Evolutionary conservation across 108 stramenopile genomes (phyloP).

Genomic region (Thalassiosira profunda): DNA sequence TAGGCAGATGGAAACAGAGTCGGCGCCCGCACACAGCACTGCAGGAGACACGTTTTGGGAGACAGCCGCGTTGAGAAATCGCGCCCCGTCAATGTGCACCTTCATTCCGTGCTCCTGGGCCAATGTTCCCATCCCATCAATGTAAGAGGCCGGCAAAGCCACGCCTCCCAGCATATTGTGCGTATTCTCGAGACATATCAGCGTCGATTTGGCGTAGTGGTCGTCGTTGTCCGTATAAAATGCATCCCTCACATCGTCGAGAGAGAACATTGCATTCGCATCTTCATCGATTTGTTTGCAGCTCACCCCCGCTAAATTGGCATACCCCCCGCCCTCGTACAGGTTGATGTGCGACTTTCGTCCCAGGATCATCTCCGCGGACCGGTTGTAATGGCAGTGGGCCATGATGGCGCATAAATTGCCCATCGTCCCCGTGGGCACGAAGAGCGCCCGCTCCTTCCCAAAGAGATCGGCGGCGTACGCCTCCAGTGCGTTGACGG

Average conservation of each 20-base stretch:
- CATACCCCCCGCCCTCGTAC: conserved; percentile 79
- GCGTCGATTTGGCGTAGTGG: conserved; percentile 89
- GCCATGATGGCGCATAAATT: conserved; percentile 93
- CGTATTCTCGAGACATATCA: conserved; percentile 96
- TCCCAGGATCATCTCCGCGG: conserved; percentile 82
- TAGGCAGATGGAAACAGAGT: conserved; percentile 94
- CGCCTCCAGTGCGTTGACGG: conserved; percentile 83
- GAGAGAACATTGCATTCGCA: conserved; percentile 61
- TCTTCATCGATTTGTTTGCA: conserved; percentile 76
- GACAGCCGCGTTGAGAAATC: conserved; percentile 94
- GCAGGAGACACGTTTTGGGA: conserved; percentile 55
- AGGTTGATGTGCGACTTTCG: conserved; percentile 72
- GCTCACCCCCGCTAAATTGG: conserved; percentile 78
- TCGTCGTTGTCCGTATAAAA: conserved; percentile 82
- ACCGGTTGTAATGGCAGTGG: conserved; percentile 86
- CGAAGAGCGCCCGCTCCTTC: conserved; percentile 92
- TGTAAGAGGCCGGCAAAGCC: conserved; percentile 81
- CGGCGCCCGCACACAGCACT: conserved; percentile 66
- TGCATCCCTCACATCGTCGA: conserved; percentile 69
- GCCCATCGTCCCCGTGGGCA: conserved; percentile 98
- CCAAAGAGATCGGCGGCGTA: conserved; percentile 90
- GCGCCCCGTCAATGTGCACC: conserved; percentile 94
- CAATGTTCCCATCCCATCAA: conserved; percentile 77
- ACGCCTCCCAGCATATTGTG: conserved; percentile 97
- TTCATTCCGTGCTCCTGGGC: conserved; percentile 55